Evolutionary conservation across 2,329 filamentous ascomycete genomes (phyloP), one percentile per base, ranked within the genome.

Genomic region (Aspergillus unguis): DNA sequence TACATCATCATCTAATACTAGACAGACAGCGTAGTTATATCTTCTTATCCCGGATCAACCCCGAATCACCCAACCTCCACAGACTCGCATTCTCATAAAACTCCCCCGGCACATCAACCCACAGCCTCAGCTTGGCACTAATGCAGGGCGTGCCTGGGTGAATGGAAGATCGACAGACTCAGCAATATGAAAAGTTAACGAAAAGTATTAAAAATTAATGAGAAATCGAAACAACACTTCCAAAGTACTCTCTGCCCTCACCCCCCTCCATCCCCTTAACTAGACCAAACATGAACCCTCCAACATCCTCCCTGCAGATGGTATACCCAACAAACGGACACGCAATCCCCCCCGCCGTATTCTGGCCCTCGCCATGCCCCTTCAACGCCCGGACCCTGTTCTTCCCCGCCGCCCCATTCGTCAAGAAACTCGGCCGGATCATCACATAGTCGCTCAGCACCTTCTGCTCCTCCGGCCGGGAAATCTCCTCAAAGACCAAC

Each of bases 241-340:
- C 38, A 42, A n/a, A 44, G 37, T n/a, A 42, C 44, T 45, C 44
- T 43, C 33, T 43, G 37, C 37, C 49, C 43, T 33, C 32, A 6
- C 4, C 28, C 29, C 42, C 36, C 5, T 46, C 41, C 37, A 50
- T 5, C 37, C 27, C 48, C 31, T 29, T 27, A n/a, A 41, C 44
- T 10, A 47, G 11, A 31, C 27, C 55, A 60, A 64, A 71, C 27
- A 72, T 64, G 64, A 68, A 72, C 48, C 58, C 52, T 1, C 69
- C 68, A 37, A 72, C 66, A 62, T 71, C 69, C 28, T 65, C 67
- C 32, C 70, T 57, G 9, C 61, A 58, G 46, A 73, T 69, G 4
- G 56, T 63, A 58, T 70, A 74, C 5, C 71, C 70, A 17, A 66
- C 55, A 10, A 62, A 64, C 6, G 65, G 45, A 41, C 45, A 48